Conservation (phyloP, 2,329 filamentous ascomycete genomes). For the Alternaria incomplexa region DNA sequence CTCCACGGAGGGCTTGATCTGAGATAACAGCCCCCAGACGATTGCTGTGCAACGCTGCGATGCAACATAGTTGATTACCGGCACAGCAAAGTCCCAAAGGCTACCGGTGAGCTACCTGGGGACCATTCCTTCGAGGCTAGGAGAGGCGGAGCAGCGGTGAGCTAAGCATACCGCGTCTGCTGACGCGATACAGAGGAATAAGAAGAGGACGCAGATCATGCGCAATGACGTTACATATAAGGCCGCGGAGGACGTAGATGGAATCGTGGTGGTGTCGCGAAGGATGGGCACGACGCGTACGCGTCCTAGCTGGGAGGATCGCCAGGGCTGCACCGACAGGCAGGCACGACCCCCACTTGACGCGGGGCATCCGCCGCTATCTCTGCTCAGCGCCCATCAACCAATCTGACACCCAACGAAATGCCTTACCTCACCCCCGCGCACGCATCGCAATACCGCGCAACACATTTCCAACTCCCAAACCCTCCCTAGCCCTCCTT, state of each 20-base stretch:
- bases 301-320: not conserved
- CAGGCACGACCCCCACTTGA: constrained; percentile 14
- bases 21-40: too few species aligned
- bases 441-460: not conserved
- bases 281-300: not conserved
- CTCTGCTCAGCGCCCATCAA: constrained; percentile 3
- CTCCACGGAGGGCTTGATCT: too few species aligned
- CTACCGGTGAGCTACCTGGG: too few species aligned
- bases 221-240: not conserved
- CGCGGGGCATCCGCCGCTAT: constrained; percentile 24
- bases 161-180: too few species aligned
- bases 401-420: constrained; percentile 15
- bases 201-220: too few species aligned
- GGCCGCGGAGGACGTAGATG: not conserved
- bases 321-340: not conserved
- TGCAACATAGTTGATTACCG: too few species aligned
- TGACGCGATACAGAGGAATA: not conserved
- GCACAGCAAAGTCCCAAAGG: too few species aligned
- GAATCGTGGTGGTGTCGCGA: too few species aligned
- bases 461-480: not conserved
- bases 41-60: too few species aligned
- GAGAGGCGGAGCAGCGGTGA: not conserved
- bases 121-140: constrained; percentile 15
- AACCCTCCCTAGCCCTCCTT: not conserved
- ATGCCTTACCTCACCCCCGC: constrained; percentile 14